A percentile compares a stretch with the other conserved stretches of the same genome.
Evolutionary conservation across 192 early-diverging fungal genomes (phyloP).

Genomic region (Irineochytrium annulatum): DNA sequence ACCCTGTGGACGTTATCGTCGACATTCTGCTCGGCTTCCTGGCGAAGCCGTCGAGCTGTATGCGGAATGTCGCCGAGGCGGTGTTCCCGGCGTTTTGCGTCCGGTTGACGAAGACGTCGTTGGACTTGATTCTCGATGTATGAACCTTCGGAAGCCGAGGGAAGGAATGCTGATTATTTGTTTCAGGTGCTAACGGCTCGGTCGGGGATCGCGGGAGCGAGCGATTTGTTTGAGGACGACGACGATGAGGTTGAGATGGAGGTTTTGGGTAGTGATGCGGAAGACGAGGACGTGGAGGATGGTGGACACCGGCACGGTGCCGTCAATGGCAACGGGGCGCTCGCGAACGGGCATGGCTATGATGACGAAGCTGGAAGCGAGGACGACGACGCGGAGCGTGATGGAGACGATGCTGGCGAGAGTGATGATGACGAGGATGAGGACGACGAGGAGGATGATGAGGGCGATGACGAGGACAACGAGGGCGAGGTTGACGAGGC

Average conservation of each 20-base stretch:
- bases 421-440: conserved; percentile 45
- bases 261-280: conserved; percentile 50
- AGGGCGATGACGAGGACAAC: conserved; percentile 39
- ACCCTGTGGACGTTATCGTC: conserved; percentile 88
- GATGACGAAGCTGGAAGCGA: not conserved
- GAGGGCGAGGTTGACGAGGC: too few relatives aligned
- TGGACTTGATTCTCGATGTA: conserved; percentile 75
- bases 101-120: conserved; percentile 65
- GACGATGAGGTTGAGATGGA: conserved; percentile 35
- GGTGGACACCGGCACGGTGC: not conserved
- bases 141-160: not conserved
- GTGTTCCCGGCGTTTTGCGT: conserved; percentile 81
- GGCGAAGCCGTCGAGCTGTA: conserved; percentile 71
- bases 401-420: conserved; percentile 45
- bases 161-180: not conserved
- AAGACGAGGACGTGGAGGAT: conserved; percentile 35
- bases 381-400: conserved; percentile 18
- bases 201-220: conserved; percentile 50
- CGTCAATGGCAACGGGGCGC: not conserved
- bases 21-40: conserved; percentile 89
- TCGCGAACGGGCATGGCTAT: not conserved
- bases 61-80: conserved; percentile 72
- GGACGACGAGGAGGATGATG: conserved; percentile 44
- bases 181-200: conserved; percentile 46
- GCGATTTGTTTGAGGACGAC: conserved; percentile 56